phyloP scores from a whole-genome alignment of 306 rosid species.

The Biancaea sappan region DNA sequence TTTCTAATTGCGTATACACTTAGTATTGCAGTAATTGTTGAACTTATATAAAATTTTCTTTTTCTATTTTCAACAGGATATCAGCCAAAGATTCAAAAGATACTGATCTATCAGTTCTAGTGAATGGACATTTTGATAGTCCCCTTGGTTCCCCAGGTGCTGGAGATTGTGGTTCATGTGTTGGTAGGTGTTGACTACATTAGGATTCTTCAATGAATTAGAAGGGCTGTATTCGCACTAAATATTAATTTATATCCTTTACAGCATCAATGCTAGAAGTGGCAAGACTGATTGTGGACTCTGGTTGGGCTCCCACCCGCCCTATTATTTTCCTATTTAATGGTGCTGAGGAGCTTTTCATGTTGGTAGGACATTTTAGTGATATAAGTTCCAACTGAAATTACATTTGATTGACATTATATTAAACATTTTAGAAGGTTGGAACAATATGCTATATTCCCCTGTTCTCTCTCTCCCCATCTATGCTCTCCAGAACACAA shows the following conservation, averaged over 20 bases:
- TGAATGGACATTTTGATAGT: conserved; percentile 92
- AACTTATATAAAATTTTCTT: conserved; percentile 26
- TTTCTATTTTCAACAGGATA: conserved; percentile 61
- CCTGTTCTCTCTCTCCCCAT: neutral
- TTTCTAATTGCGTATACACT: conserved; percentile 15
- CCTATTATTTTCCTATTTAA: conserved; percentile 93
- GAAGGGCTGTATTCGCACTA: conserved; percentile 12
- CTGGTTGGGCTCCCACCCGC: conserved; percentile 75
- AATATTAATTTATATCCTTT: conserved; percentile 19
- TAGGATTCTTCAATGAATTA: conserved; percentile 24
- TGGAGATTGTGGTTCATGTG: conserved; percentile 95
- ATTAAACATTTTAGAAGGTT: conserved; percentile 22
- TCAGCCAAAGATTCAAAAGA: conserved; percentile 68
- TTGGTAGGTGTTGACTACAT: conserved; percentile 68
- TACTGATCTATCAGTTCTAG: conserved; percentile 75
- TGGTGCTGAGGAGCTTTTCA: conserved; percentile 97
- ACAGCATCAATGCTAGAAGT: conserved; percentile 94
- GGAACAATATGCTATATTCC: neutral
- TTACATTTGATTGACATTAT: conserved; percentile 13
- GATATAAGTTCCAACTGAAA: conserved; percentile 21
- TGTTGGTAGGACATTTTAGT: conserved; percentile 74
- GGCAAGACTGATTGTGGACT: conserved; percentile 83
- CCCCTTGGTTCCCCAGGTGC: conserved; percentile 99
- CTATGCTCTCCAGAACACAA: neutral
- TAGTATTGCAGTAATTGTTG: conserved; percentile 19